These are phyloP conservation scores for Zygnema circumcarinatum DNA, from an alignment of 139 green algal species.

Conservation along the genomic window DNA sequence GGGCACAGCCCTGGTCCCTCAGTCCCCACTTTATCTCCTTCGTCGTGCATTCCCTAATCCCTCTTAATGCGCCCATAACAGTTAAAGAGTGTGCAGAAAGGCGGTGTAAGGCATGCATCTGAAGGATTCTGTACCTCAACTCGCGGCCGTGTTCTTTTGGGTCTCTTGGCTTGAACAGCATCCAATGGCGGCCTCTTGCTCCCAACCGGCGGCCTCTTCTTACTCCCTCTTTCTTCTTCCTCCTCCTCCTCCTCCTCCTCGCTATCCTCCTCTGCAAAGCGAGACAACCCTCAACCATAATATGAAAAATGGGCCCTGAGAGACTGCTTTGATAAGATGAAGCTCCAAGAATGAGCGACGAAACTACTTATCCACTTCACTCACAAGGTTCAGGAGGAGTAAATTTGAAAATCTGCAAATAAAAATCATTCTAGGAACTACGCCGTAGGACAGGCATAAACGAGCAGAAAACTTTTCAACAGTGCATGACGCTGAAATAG, in stretches of 20 bases:
- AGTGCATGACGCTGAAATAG: background rate
- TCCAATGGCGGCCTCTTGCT: background rate
- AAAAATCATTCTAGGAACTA: background rate
- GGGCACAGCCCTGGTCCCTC: background rate
- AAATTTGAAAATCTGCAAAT: conserved; percentile 1
- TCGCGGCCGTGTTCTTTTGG: background rate
- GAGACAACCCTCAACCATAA: no score
- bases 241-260: conserved; percentile 46
- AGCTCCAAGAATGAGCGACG: conserved; percentile 13
- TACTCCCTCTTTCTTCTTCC: background rate
- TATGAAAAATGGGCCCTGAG: no score
- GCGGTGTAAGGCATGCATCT: background rate
- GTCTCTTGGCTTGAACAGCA: background rate
- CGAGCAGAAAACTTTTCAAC: background rate
- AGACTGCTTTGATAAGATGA: background rate
- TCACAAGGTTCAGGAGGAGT: background rate
- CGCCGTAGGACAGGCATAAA: background rate
- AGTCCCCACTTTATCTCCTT: background rate
- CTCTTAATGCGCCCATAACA: background rate
- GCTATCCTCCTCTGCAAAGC: conserved; percentile 39
- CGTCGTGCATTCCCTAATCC: background rate
- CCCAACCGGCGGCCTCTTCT: background rate
- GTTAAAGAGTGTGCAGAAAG: background rate
- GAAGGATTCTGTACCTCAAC: background rate
- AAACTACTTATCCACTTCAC: conserved; percentile 17